Percentiles rank a stretch among this genome's conserved stretches.
Evolutionary conservation across 371 early-diverging fungal species (phyloP).

Genomic region (Conidiobolus incongruus): DNA sequence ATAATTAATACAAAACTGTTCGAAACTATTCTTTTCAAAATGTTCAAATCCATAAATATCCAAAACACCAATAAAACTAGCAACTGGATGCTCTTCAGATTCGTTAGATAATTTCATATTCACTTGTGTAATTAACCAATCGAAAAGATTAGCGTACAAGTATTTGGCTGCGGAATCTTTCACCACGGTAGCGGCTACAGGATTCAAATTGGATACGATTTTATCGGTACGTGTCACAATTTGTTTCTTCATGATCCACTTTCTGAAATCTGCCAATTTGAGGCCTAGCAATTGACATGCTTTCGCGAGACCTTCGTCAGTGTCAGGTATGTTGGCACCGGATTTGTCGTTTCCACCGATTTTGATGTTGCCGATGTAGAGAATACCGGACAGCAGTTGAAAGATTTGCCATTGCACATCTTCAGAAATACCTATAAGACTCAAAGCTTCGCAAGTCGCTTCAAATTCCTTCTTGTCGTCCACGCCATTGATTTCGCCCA

Average conservation of each 20-base stretch:
- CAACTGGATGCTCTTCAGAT: conserved; percentile 18
- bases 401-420: conserved; percentile 80
- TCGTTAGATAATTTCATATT: conserved; percentile 58
- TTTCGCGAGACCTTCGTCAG: conserved; percentile 35
- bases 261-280: conserved; percentile 47
- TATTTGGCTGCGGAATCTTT: conserved; percentile 87
- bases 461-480: conserved; percentile 83
- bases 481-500: conserved; percentile 58
- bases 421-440: conserved; percentile 61
- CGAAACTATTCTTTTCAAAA: conserved; percentile 95
- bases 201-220: conserved; percentile 50
- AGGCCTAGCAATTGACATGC: conserved; percentile 52
- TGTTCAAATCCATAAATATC: conserved; percentile 96
- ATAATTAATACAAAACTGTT: no score
- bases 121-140: conserved; percentile 72
- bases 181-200: conserved; percentile 51
- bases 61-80: conserved; percentile 80
- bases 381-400: conserved; percentile 62
- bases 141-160: conserved; percentile 79
- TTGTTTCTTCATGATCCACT: conserved; percentile 75
- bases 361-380: conserved; percentile 83
- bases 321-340: conserved; percentile 39
- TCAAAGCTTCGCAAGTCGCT: conserved; percentile 60
- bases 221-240: conserved; percentile 70
- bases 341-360: conserved; percentile 45